Evolutionary conservation across 1,139 yeast species (phyloP), one percentile per base, ranked within the genome.

Genomic region (Arxiozyma slooffiae): DNA sequence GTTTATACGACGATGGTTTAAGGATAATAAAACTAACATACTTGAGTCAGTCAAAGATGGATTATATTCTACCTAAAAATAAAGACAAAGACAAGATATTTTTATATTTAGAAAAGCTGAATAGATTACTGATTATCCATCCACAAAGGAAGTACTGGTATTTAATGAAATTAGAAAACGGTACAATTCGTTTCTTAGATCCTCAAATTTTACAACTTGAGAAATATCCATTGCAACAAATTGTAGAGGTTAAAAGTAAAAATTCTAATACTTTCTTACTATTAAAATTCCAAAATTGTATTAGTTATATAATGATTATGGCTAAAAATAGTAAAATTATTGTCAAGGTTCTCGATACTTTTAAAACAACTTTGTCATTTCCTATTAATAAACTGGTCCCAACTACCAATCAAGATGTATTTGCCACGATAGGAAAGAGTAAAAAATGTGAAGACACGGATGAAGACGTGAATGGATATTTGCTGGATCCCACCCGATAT

Each of bases 131-230:
- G n/a, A 21, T 42, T 34, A 22, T n/a, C 36, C 21, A 34, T 34
- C 45, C 45, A 7, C 14, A 14, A 3, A 34, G n/a, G n/a, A 9
- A 20, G 11, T 21, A 24, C 7, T 42, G 45, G 45, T 42, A 34
- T 42, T 21, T 42, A 42, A 20, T 42, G 39, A 42, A 42, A 42
- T 20, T 42, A 42, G 45, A 42, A 14, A 42, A 42, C 21, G 38
- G 45, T 4, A 30, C 16, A 2, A 24, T 42, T 14, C 18, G 21
- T 3, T 14, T n/a, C 24, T 21, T 42, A n/a, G 22, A 42, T 7
- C 3, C 21, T 11, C 21, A 14, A 7, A 2, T 16, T 7, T 21
- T 42, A 14, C 7, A 20, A 34, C 4, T 9, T 18, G 18, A 34
- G 22, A 42, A 34, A 30, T 42, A 34, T 21, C 18, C 20, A 20